phyloP scores from a whole-genome alignment of 352 stramenopile species.

The Globisporangium acanthophoron region DNA sequence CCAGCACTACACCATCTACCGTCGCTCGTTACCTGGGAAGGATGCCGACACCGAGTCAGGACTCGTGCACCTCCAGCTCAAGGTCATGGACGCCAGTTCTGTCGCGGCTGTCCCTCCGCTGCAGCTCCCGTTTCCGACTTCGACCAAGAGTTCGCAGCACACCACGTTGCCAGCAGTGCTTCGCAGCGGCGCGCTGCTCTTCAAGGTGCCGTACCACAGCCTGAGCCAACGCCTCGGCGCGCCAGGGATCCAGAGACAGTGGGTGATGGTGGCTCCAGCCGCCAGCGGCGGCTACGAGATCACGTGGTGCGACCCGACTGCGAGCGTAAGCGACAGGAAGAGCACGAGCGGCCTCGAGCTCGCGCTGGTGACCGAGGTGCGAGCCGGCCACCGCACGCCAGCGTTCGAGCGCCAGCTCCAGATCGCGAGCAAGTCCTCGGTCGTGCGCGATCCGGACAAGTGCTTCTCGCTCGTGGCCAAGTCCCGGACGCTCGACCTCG shows the following conservation, averaged over 20 bases:
- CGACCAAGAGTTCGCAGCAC: background rate
- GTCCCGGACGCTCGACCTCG: slow-evolving; percentile 61
- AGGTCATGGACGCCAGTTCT: slow-evolving; percentile 36
- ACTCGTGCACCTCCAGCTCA: slow-evolving; percentile 64
- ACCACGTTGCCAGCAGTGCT: slow-evolving; percentile 33
- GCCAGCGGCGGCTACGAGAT: slow-evolving; percentile 24
- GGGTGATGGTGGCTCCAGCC: slow-evolving; percentile 38
- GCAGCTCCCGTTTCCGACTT: slow-evolving; percentile 21
- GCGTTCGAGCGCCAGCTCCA: slow-evolving; percentile 51
- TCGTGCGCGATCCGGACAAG: slow-evolving; percentile 37
- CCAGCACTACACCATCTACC: slow-evolving; percentile 54
- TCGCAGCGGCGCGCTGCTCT: slow-evolving; percentile 56
- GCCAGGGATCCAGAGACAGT: slow-evolving; percentile 40
- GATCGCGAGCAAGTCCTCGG: slow-evolving; percentile 24
- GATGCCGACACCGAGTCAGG: slow-evolving; percentile 18
- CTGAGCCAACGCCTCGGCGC: slow-evolving; percentile 42
- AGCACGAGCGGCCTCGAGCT: slow-evolving; percentile 33
- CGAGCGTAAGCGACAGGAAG: slow-evolving; percentile 31
- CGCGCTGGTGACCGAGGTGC: slow-evolving; percentile 44
- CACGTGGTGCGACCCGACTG: slow-evolving; percentile 64
- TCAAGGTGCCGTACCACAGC: slow-evolving; percentile 74
- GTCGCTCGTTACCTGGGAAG: background rate
- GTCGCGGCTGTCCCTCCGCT: slow-evolving; percentile 20
- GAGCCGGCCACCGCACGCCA: slow-evolving; percentile 48
- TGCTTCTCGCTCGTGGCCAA: slow-evolving; percentile 73